These are phyloP conservation scores for Geranium brycei DNA, from an alignment of 345 rosid species.

Conservation along the genomic window DNA sequence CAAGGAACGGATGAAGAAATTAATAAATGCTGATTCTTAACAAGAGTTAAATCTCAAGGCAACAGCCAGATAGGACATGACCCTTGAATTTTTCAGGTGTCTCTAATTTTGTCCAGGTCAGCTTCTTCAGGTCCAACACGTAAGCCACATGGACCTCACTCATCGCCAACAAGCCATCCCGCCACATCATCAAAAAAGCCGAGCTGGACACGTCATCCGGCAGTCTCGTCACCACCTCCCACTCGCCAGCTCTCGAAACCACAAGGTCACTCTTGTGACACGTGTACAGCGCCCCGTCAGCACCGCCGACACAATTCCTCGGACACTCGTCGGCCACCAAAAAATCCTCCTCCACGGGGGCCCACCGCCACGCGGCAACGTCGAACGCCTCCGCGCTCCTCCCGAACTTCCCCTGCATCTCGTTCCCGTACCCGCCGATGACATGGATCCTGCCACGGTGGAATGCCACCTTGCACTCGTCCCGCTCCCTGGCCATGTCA, in stretches of 20 bases:
- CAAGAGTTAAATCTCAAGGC: conserved; percentile 24
- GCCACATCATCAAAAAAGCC: conserved; percentile 28
- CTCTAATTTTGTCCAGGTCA: conserved; percentile 34
- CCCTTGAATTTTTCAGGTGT: conserved; percentile 21
- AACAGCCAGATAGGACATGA: conserved; percentile 54
- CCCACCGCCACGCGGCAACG: conserved; percentile 34
- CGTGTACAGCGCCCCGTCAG: conserved; percentile 22
- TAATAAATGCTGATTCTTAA: not conserved
- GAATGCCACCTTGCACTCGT: conserved; percentile 59
- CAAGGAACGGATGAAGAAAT: no score
- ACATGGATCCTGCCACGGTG: conserved; percentile 52
- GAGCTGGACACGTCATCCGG: conserved; percentile 38
- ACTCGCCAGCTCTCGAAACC: conserved; percentile 11
- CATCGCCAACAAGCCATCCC: conserved; percentile 40
- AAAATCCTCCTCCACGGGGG: conserved; percentile 16
- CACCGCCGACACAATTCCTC: conserved; percentile 16
- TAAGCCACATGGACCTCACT: conserved; percentile 23
- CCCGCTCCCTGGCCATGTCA: conserved; percentile 62
- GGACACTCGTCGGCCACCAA: conserved; percentile 23
- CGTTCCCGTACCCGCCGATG: conserved; percentile 68
- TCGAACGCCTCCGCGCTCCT: conserved; percentile 39
- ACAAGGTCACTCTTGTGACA: conserved; percentile 33
- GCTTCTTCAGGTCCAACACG: conserved; percentile 20
- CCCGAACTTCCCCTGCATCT: conserved; percentile 55
- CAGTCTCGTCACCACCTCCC: conserved; percentile 34